Evolutionary conservation across 352 stramenopile species (phyloP).

Genomic region (Phytophthora sp.): DNA sequence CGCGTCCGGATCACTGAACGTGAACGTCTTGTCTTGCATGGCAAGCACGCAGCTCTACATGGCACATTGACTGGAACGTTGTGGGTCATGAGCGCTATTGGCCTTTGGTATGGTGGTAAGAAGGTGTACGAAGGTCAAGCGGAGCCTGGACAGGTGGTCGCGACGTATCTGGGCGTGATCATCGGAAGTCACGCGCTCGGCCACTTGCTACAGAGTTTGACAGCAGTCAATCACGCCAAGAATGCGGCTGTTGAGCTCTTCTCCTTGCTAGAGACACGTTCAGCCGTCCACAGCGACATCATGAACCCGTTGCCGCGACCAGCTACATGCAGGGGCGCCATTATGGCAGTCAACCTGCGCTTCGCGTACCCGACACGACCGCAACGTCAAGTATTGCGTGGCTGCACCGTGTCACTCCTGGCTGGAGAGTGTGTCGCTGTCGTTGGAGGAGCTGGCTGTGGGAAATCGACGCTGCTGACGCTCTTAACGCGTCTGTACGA

Average conservation of each 20-base stretch:
- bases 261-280: conserved; percentile 14
- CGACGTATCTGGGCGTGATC: conserved; percentile 26
- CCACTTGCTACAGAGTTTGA: conserved; percentile 25
- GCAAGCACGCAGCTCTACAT: conserved; percentile 20
- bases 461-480: conserved; percentile 38
- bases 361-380: conserved; percentile 30
- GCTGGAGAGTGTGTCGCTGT: conserved; percentile 54
- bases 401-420: conserved; percentile 38
- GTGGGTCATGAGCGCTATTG: conserved; percentile 37
- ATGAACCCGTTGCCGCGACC: conserved; percentile 21
- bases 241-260: conserved; percentile 29
- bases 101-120: conserved; percentile 34
- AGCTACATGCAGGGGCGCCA: conserved; percentile 7
- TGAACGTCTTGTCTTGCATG: conserved; percentile 3
- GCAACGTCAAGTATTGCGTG: conserved; percentile 26
- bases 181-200: conserved; percentile 33
- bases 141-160: conserved; percentile 21
- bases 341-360: conserved; percentile 32
- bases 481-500: conserved; percentile 45
- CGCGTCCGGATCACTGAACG: conserved; percentile 24
- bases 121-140: conserved; percentile 35
- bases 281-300: conserved; percentile 1
- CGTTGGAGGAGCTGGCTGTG: conserved; percentile 42
- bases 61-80: conserved; percentile 21
- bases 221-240: conserved; percentile 11